Evolutionary conservation across 192 early-diverging fungal genomes (phyloP).

Genomic region (Backusella mclennaniae): DNA sequence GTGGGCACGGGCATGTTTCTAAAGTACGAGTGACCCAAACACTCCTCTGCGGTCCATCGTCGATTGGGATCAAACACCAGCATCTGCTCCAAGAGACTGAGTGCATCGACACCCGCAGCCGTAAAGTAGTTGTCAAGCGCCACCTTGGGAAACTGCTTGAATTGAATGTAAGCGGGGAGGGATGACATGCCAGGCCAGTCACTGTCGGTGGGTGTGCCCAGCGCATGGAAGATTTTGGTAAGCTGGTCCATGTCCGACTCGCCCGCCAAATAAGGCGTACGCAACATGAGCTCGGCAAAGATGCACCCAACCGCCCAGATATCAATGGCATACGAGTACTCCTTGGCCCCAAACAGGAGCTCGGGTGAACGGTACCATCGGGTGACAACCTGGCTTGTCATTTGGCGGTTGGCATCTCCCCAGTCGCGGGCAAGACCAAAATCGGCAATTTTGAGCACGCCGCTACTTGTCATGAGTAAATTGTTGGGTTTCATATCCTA

Average conservation of each 20-base stretch:
- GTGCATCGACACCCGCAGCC: constrained; percentile 79
- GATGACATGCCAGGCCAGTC: constrained; percentile 78
- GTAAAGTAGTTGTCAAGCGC: constrained; percentile 75
- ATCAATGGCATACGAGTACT: constrained; percentile 88
- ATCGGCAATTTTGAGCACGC: constrained; percentile 96
- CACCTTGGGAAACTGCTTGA: constrained; percentile 70
- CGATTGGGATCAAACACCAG: constrained; percentile 82
- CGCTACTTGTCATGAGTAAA: constrained; percentile 76
- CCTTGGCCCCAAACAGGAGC: constrained; percentile 83
- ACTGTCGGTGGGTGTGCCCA: constrained; percentile 79
- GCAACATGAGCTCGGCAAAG: constrained; percentile 95
- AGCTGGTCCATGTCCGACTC: constrained; percentile 80
- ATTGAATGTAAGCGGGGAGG: constrained; percentile 72
- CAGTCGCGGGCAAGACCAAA: constrained; percentile 98
- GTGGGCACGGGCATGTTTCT: constrained; percentile 71
- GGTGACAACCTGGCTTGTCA: constrained; percentile 96
- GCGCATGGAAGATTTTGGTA: constrained; percentile 71
- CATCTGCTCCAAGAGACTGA: constrained; percentile 86
- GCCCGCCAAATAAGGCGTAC: constrained; percentile 86
- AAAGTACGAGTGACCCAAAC: constrained; percentile 74
- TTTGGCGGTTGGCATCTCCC: constrained; percentile 73
- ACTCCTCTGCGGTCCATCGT: constrained; percentile 77
- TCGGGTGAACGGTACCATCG: constrained; percentile 97
- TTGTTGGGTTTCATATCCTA: constrained; percentile 91
- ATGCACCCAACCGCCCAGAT: constrained; percentile 98